Conservation (phyloP, 75 land plant genomes). For the Pinus albicaulis region DNA sequence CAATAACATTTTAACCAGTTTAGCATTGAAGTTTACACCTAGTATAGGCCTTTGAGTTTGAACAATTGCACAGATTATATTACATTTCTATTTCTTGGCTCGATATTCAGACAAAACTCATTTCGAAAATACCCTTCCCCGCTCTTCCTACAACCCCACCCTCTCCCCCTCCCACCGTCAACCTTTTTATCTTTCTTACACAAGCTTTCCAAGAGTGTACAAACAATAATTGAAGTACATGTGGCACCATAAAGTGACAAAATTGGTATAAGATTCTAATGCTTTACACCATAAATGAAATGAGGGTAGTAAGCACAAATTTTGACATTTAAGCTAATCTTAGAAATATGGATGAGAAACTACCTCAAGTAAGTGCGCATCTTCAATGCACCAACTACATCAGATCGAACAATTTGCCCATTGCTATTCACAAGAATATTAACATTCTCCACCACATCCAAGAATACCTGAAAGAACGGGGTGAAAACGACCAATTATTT, state of each 20-base stretch:
- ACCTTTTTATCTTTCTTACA: too few relatives aligned
- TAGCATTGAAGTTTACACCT: neutral
- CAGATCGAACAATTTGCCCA: slow-evolving; percentile 51
- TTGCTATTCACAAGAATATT: slow-evolving; percentile 61
- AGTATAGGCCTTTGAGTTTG: neutral
- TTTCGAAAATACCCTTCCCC: too few relatives aligned
- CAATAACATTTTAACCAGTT: neutral
- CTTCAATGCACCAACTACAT: slow-evolving; percentile 66
- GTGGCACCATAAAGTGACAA: too few relatives aligned
- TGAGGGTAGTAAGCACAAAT: neutral
- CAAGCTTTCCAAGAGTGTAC: too few relatives aligned
- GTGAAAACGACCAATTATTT: neutral
- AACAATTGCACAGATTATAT: neutral
- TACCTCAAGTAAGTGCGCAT: slow-evolving; percentile 61
- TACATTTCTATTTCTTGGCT: neutral
- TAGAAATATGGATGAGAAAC: neutral
- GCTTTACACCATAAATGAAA: neutral
- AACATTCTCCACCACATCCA: slow-evolving; percentile 59
- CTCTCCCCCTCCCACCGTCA: too few relatives aligned
- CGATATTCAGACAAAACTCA: too few relatives aligned
- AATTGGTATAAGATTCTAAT: neutral
- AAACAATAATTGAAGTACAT: too few relatives aligned
- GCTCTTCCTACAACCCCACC: too few relatives aligned
- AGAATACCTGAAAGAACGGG: slow-evolving; percentile 23
- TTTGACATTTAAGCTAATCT: neutral